Evolutionary conservation across 2,329 filamentous ascomycete genomes (phyloP), one percentile per base, ranked within the genome.

Genomic region (Celoporthe dispersa): DNA sequence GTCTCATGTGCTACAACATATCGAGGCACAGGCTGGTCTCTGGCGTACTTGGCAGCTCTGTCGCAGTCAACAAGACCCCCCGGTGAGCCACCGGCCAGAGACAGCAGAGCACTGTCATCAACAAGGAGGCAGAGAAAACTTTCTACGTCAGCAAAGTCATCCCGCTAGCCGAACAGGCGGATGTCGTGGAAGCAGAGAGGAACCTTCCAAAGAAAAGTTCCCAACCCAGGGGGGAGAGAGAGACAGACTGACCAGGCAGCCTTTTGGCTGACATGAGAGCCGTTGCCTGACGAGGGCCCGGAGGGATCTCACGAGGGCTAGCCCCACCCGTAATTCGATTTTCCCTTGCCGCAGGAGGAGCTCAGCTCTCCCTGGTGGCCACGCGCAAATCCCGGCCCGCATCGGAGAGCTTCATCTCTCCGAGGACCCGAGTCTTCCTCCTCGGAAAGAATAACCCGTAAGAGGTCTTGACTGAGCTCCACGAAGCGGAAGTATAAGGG

Each of bases 381-480:
- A 57, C 53, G 1, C 35, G 37, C 35, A 14, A 28, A n/a, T 9
- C n/a, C 35, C 37, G 60, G 37, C 37, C 60, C 60, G 60, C 16
- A 44, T 37, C 60, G 60, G 60, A 25, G 35, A 63, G 60, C 60
- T 63, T 14, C 60, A 63, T 37, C 60, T 41, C 39, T 41, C 60
- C 60, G 60, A 63, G 60, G 60, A 28, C 60, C 60, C 60, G 60
- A 61, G 7, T 59, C 8, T 3, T 48, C 19, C 44, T 48, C 19
- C 41, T 7, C 41, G 41, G 41, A 48, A 48, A 7, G 19, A 6
- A 48, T 6, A 48, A 48, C 2, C 41, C 41, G 41, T 22, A 22
- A 48, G 41, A 41, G 4, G 39, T 41, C 39, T 41, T 41, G 12
- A 41, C 11, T 16, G 14, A 5, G 14, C 16, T 2, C 16, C 39